Evolutionary conservation across 768 basidiomycete species (phyloP), one percentile per base, ranked within the genome.

Genomic region (Termitomyces sp.): DNA sequence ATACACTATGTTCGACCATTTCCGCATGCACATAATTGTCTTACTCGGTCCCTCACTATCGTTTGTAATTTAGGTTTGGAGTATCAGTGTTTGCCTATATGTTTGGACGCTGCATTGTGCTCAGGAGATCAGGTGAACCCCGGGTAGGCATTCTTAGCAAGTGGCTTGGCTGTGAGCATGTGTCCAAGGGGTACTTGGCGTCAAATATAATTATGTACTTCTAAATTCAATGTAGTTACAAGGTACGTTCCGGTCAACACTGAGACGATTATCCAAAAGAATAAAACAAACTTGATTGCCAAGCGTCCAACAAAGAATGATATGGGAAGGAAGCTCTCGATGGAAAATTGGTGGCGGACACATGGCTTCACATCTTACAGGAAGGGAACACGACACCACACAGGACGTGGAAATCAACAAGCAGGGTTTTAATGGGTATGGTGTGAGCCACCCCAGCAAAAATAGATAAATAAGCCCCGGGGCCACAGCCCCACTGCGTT

Each of bases 181-280:
- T 65, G 64, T 60, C 54, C 60, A 61, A 50, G 30, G 46, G n/a
- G 26, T 46, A 44, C 60, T 63, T 66, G 63, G 63, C 65, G 52
- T 52, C 36, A 36, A 54, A 41, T 30, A 54, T n/a, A n/a, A n/a
- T n/a, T n/a, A n/a, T n/a, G n/a, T n/a, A n/a, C n/a, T n/a, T n/a
- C n/a, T n/a, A 38, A 57, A 44, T 51, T 54, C 57, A 62, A 22
- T 48, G 14, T 35, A 30, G 55, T 58, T 56, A 41, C 59, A 58
- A 30, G 41, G 56, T 52, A 28, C 11, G 28, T 56, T 46, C 43
- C 41, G 54, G 28, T 47, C 56, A 58, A 43, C 44, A 45, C 33
- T 49, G 54, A 49, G 60, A 33, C 33, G 26, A 26, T 2, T 4
- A 26, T 26, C 26, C 26, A 26, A 26, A 26, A 26, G 26, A 26